Evolutionary conservation across 2,329 filamentous ascomycete genomes (phyloP).

Genomic region (Penicillium sclerotigenum): DNA sequence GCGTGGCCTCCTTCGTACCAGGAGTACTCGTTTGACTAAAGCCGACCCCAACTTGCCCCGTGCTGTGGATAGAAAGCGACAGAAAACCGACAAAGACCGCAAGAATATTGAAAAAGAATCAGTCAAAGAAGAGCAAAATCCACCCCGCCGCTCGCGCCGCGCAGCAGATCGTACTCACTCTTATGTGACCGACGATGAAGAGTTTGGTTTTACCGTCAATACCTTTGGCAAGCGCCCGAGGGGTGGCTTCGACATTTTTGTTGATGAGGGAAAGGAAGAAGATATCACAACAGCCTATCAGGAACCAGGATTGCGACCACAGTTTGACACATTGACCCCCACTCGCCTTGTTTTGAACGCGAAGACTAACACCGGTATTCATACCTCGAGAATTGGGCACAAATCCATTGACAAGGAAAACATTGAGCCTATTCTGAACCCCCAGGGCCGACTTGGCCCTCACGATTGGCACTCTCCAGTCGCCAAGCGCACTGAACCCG

Average conservation of each 20-base stretch:
- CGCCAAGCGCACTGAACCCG: slow-evolving; percentile 14
- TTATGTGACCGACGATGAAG: slow-evolving; percentile 29
- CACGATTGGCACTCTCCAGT: slow-evolving; percentile 28
- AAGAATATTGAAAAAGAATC: slow-evolving; percentile 11
- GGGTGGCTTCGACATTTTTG: slow-evolving; percentile 37
- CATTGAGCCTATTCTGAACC: slow-evolving; percentile 35
- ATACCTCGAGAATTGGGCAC: slow-evolving; percentile 12
- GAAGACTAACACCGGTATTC: slow-evolving; percentile 15
- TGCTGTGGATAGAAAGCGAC: slow-evolving; percentile 28
- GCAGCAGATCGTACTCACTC: slow-evolving; percentile 20
- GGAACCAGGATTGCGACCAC: slow-evolving; percentile 6
- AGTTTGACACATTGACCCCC: slow-evolving; percentile 15
- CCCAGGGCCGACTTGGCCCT: slow-evolving; percentile 25
- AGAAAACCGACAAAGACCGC: slow-evolving; percentile 16
- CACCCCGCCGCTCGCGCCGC: slow-evolving; percentile 16
- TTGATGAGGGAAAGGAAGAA: slow-evolving; percentile 27
- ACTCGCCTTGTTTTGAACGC: slow-evolving; percentile 24
- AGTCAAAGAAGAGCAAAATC: slow-evolving; percentile 19
- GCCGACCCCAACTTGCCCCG: slow-evolving; percentile 33
- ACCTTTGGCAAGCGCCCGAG: slow-evolving; percentile 30
- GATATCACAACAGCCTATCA: slow-evolving; percentile 3
- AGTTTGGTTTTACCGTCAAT: slow-evolving; percentile 34
- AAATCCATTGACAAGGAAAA: slow-evolving; percentile 35
- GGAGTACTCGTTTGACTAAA: slow-evolving; percentile 27
- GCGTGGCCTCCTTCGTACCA: slow-evolving; percentile 31